Evolutionary conservation across 129 eudicot species (phyloP), one percentile per base, ranked within the genome.

Genomic region (Artemisia annua): DNA sequence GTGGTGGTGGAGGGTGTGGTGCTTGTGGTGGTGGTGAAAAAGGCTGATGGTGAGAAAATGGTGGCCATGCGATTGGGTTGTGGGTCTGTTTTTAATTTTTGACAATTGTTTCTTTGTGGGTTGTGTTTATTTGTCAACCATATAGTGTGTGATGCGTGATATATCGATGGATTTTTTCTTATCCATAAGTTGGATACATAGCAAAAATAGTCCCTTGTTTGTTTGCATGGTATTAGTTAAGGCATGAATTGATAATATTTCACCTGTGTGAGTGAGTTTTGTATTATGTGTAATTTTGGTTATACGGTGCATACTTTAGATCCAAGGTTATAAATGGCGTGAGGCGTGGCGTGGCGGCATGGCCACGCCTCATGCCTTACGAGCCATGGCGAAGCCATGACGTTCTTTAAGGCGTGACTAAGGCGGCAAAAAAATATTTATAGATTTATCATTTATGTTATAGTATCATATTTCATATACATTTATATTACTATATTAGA

Each of bases 11-110:
- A 11, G 72, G 83, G 4, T 76, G 82, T 51, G 77, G 28, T 5
- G 80, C 85, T 9, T 81, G 84, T 19, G 79, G 86, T 63, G 87
- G 94, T 43, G 83, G 88, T 77, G 80, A 92, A 79, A 72, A 93
- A 75, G 77, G 97, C 92, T 30, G 95, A 87, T 64, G 98, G 92
- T 68, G 92, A 87, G 87, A 93, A 84, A 64, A 83, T 83, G 79
- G 86, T 83, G 78, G 98, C 95, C 98, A 93, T 93, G 78, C 87
- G 72, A 74, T 74, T 66, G 53, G 22, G 57, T 12, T 67, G 77
- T 74, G 71, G 85, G 75, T 55, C 81, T 72, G 81, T 48, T 61
- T 66, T 59, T n/a, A n/a, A n/a, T n/a, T n/a, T n/a, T n/a, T n/a
- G n/a, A n/a, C n/a, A n/a, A n/a, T n/a, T n/a, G n/a, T n/a, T n/a